Base-by-base conservation (phyloP, 257 asterid species). In the Capsicum baccatum region DNA sequence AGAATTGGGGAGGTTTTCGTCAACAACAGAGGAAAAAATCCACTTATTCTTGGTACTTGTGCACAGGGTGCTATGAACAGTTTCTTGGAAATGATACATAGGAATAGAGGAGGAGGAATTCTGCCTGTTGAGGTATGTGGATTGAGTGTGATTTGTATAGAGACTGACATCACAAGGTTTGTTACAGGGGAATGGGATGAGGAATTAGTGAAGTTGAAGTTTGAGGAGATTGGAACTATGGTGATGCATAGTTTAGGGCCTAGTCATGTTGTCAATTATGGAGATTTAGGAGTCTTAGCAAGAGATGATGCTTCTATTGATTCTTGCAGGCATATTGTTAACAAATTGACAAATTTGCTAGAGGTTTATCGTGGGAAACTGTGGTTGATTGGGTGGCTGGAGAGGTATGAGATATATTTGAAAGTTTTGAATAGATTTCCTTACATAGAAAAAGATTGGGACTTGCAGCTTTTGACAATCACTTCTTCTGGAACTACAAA, bases 401-500 rank as follows among this genome's bases (percentile, higher is more conserved):
- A 92, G 0, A 81, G 92, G 9, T 88, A 91, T 52, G 98, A 96
- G 87, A 88, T 89, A 68, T 92, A 94, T 81, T 87, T 86, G 89
- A 92, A 90, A 89, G 83, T 96, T 66, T 86, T 92, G 90, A 91
- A 89, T 86, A 89, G 84, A 85, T 88, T 92, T 88, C 98, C 98
- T 55, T 84, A 92, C 81, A 87, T 92, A 87, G 98, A 93, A 83
- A 91, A 93, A 52, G 97, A 94, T 79, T 90, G 93, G 98, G 92
- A 93, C 67, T 81, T 93, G 87, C 95, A 93, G 84, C 86, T 93
- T 87, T 85, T 96, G 88, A 97, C 97, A 13, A 87, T 93, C 47
- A 94, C 95, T 82, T 87, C 94, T 5, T 57, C 87, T 48, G 89
- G 86, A 69, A 86, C 88, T 60, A 83, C 96, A 19, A 60, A 83